Evolutionary conservation across 257 asterid genomes (phyloP).

Genomic region (Forsythia suspensa): DNA sequence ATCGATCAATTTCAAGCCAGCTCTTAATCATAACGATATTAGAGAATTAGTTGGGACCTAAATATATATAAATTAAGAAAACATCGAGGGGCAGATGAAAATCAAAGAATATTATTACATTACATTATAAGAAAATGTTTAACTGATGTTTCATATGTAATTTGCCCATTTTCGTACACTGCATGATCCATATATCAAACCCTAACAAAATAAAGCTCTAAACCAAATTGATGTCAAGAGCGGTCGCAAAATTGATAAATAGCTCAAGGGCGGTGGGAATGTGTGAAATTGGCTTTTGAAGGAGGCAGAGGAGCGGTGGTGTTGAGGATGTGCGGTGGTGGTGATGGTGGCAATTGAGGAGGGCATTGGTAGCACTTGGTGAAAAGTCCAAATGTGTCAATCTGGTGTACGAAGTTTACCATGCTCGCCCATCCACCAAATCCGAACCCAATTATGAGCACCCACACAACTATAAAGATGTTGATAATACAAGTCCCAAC

Average conservation of each 20-base stretch:
- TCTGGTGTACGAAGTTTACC: slow-evolving; percentile 77
- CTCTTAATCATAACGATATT: too few species aligned
- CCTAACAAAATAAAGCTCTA: slow-evolving; percentile 19
- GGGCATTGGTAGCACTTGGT: slow-evolving; percentile 92
- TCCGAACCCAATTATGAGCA: slow-evolving; percentile 82
- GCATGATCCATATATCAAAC: neutral
- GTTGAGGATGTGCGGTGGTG: slow-evolving; percentile 25
- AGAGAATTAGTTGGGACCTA: too few species aligned
- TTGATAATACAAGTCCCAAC: slow-evolving; percentile 71
- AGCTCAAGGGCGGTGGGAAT: slow-evolving; percentile 25
- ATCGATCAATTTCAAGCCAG: neutral
- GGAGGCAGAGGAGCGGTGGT: slow-evolving; percentile 51
- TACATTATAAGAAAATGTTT: neutral
- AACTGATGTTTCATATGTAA: neutral
- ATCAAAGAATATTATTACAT: neutral
- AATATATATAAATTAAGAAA: neutral
- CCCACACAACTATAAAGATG: slow-evolving; percentile 84
- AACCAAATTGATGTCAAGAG: slow-evolving; percentile 9
- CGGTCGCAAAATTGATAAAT: slow-evolving; percentile 13
- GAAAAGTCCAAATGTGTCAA: slow-evolving; percentile 91
- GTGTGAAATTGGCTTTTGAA: slow-evolving; percentile 36
- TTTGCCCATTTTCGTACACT: slow-evolving; percentile 10
- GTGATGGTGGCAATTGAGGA: slow-evolving; percentile 40
- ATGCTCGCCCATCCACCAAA: slow-evolving; percentile 98
- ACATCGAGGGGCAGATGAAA: neutral